Conservation (phyloP, 2,329 filamentous ascomycete genomes). For the Fusarium sp. region DNA sequence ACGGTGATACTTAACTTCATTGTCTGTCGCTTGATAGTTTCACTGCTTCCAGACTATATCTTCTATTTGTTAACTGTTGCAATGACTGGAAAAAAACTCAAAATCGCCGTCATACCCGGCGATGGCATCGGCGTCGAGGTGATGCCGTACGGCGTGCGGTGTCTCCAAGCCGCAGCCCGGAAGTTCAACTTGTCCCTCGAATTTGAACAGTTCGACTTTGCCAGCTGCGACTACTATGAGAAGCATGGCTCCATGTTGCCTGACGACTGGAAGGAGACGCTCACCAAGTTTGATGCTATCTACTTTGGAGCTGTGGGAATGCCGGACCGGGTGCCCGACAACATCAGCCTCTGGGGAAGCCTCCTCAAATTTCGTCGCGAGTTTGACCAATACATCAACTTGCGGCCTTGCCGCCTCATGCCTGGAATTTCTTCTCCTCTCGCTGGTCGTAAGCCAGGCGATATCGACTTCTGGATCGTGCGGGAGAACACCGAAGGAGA, state of each 20-base stretch:
- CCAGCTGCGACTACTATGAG: constrained; percentile 70
- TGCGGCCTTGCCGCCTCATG: constrained; percentile 72
- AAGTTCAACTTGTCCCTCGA: constrained; percentile 64
- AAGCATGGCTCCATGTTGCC: constrained; percentile 58
- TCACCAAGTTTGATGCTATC: constrained; percentile 72
- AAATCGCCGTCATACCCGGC: constrained; percentile 73
- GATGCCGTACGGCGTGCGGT: constrained; percentile 70
- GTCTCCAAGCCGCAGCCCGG: constrained; percentile 64
- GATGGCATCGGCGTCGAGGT: constrained; percentile 79
- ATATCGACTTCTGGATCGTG: constrained; percentile 75
- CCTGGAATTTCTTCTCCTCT: constrained; percentile 70
- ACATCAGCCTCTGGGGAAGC: constrained; percentile 75
- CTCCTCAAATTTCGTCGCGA: constrained; percentile 75
- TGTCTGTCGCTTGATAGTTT: not conserved
- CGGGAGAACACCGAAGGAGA: constrained; percentile 77
- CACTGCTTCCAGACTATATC: not conserved
- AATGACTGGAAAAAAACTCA: constrained; percentile 51
- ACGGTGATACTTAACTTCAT: not conserved
- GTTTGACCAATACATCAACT: constrained; percentile 76
- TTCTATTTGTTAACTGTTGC: too few species aligned
- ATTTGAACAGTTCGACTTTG: constrained; percentile 74
- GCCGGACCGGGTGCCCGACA: constrained; percentile 68
- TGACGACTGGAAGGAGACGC: constrained; percentile 60
- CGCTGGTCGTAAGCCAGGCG: constrained; percentile 62
- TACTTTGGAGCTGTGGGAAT: constrained; percentile 75